Base-by-base conservation (phyloP, 1,284 basidiomycete genomes). In the Fomes fomentarius region DNA sequence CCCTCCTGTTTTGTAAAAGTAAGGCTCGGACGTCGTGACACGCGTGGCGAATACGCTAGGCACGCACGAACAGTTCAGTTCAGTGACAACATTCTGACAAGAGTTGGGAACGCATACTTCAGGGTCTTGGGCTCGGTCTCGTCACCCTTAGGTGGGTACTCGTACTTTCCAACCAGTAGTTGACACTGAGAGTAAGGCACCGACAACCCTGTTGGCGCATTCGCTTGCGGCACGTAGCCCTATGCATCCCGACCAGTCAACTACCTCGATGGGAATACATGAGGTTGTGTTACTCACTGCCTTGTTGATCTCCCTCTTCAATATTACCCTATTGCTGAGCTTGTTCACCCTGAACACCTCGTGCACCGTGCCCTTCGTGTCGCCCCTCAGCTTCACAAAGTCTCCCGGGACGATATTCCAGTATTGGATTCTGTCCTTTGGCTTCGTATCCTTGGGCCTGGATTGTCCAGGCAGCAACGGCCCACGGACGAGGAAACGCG, bases 401-500 rank as follows among this genome's bases (percentile, higher is more conserved):
- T 93, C 90, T n/a, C 90, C 90, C 8, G 91, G 89, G 25, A 91
- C 85, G 57, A 93, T 80, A 63, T 93, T 93, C 90, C 90, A 93
- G 67, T 82, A 85, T 69, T 91, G 90, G 47, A 93, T 88, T 50
- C 90, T 79, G 63, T 91, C 86, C 56, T 78, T 78, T 15, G 81
- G 77, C 33, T 79, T 76, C 47, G 81, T 82, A 38, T 80, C 78
- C 67, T 87, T 87, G 17, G 74, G 57, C 14, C 54, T 52, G 1
- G 70, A 64, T 56, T 73, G 72, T 35, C 60, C 60, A 35, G 46
- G 54, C 43, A 62, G 56, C 43, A 69, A 70, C n/a, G 67, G 69
- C 44, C 56, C 57, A 40, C 68, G 71, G 42, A 58, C 26, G 70
- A 74, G 74, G 50, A 67, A 65, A 22, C 72, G 70, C n/a, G 85